phyloP scores from a whole-genome alignment of 192 early-diverging fungal genomes.

The Phlyctochytrium arcticum region DNA sequence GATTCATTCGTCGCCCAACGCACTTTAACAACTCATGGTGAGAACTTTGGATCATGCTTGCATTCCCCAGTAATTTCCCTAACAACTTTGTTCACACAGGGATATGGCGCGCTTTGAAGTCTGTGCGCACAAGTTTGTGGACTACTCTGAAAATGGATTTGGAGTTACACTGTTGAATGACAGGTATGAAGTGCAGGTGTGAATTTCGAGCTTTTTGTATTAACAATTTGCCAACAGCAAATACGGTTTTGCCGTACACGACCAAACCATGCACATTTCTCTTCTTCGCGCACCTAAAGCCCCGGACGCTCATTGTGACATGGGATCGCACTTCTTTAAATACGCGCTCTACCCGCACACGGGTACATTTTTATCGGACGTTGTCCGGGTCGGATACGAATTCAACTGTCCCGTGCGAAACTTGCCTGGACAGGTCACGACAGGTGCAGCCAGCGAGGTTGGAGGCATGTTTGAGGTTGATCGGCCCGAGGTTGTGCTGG shows the following conservation, averaged over 20 bases:
- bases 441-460: not conserved
- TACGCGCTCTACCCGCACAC: constrained; percentile 90
- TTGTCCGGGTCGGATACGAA: constrained; percentile 83
- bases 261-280: constrained; percentile 76
- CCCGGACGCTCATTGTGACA: constrained; percentile 64
- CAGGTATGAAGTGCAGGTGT: constrained; percentile 23
- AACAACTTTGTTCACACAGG: constrained; percentile 7
- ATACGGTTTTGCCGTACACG: constrained; percentile 86
- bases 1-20: constrained; percentile 85
- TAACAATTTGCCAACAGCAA: constrained; percentile 52
- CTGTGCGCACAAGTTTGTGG: constrained; percentile 94
- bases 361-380: constrained; percentile 72
- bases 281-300: constrained; percentile 87
- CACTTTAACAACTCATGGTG: constrained; percentile 95
- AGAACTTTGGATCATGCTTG: constrained; percentile 7
- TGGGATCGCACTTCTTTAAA: constrained; percentile 70
- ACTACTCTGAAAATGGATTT: constrained; percentile 93
- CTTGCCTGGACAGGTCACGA: constrained; percentile 13
- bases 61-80: not conserved
- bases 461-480: constrained; percentile 18
- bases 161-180: constrained; percentile 94
- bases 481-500: constrained; percentile 74
- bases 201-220: not conserved
- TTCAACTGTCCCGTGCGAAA: constrained; percentile 80
- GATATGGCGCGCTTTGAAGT: constrained; percentile 93